Evolutionary conservation across 179 eudicot genomes (phyloP).

Genomic region (Sideroxylon spinosum): DNA sequence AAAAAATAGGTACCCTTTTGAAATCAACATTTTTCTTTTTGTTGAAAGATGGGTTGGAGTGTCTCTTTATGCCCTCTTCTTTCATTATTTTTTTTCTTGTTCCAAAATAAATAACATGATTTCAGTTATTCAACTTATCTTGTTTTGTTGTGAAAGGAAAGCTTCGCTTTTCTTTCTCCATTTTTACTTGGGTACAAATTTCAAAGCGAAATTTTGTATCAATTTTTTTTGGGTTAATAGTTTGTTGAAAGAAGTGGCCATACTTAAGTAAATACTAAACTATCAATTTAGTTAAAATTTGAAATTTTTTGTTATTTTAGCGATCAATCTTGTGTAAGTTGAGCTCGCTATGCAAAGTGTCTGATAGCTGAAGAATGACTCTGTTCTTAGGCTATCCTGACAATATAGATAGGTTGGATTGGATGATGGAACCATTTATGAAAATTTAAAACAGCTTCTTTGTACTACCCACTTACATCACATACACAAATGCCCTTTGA

Average conservation of each 20-base stretch:
- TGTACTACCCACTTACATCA: background rate
- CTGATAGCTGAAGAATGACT: background rate
- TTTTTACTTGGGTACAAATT: background rate
- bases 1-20: constrained; percentile 72
- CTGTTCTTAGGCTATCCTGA: background rate
- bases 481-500: background rate
- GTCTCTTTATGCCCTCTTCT: background rate
- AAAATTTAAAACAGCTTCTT: no score
- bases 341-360: no score
- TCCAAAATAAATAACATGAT: background rate
- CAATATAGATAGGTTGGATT: background rate
- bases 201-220: no score
- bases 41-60: background rate
- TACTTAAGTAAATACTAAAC: background rate
- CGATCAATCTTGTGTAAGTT: background rate
- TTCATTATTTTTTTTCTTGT: background rate
- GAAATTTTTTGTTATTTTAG: background rate
- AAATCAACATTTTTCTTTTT: background rate
- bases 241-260: background rate
- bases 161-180: background rate
- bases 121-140: background rate
- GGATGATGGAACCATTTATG: no score
- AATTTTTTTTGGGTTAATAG: background rate
- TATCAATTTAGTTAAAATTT: background rate
- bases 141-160: background rate